Evolutionary conservation across 2,329 filamentous ascomycete genomes (phyloP).

Genomic region (Ophiocordyceps sinensis): DNA sequence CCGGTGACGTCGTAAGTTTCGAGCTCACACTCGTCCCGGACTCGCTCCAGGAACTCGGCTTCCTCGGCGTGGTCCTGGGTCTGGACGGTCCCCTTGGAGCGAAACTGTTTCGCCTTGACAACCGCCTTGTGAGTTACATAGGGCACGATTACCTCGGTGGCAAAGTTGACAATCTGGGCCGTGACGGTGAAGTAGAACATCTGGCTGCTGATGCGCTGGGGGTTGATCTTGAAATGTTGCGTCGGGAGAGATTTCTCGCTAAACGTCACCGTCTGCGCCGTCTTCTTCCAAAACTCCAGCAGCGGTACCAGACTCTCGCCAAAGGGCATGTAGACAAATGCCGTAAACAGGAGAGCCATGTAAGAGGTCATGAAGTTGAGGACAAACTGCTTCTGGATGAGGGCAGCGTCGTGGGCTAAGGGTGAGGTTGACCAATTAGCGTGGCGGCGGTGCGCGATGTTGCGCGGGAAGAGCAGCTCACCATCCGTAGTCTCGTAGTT

Average conservation of each 20-base stretch:
- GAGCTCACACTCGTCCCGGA: slow-evolving; percentile 70
- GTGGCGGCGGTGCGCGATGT: neutral
- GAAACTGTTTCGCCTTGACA: slow-evolving; percentile 64
- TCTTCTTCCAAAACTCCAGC: slow-evolving; percentile 65
- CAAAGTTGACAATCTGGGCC: slow-evolving; percentile 78
- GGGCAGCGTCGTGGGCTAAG: slow-evolving; percentile 60
- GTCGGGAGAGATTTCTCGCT: slow-evolving; percentile 56
- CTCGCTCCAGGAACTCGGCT: slow-evolving; percentile 61
- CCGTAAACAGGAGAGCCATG: slow-evolving; percentile 78
- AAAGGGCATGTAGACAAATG: slow-evolving; percentile 91
- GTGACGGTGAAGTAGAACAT: slow-evolving; percentile 95
- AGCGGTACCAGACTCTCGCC: slow-evolving; percentile 72
- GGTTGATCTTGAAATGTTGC: slow-evolving; percentile 65
- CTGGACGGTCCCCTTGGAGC: slow-evolving; percentile 37
- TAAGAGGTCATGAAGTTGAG: slow-evolving; percentile 96
- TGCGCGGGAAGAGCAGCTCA: slow-evolving; percentile 13
- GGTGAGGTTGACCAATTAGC: neutral
- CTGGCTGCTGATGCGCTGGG: slow-evolving; percentile 69
- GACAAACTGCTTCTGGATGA: slow-evolving; percentile 88
- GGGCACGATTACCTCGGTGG: slow-evolving; percentile 72
- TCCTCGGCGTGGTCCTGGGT: slow-evolving; percentile 62
- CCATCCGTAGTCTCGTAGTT: slow-evolving; percentile 82
- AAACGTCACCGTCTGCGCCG: slow-evolving; percentile 61
- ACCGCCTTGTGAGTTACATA: slow-evolving; percentile 68
- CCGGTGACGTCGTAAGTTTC: slow-evolving; percentile 77